Evolutionary conservation across 1,284 basidiomycete genomes (phyloP).

Genomic region (Boletellus sp.): DNA sequence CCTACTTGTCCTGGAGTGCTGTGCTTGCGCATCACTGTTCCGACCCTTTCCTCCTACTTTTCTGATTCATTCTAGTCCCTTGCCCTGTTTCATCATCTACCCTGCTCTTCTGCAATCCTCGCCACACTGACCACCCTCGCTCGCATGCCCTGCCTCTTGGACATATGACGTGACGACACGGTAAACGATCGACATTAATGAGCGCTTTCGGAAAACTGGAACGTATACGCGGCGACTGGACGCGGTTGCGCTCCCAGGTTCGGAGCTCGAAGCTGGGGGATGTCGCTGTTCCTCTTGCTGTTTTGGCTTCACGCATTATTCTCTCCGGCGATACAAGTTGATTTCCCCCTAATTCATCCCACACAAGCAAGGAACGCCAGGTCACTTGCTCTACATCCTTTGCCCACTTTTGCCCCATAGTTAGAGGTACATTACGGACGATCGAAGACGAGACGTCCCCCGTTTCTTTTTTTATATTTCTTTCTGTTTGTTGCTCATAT

Average conservation of each 20-base stretch:
- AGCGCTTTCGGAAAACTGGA: not conserved
- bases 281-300: not conserved
- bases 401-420: not conserved
- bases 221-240: not conserved
- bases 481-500: not conserved
- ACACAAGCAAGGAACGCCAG: not conserved
- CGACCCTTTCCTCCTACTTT: not conserved
- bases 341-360: too few relatives aligned
- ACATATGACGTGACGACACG: not conserved
- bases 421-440: conserved; percentile 12
- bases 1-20: not conserved
- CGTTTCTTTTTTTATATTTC: not conserved
- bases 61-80: not conserved
- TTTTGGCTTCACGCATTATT: not conserved
- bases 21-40: not conserved
- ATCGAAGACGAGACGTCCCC: not conserved
- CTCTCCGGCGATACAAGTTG: not conserved
- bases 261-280: not conserved
- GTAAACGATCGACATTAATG: not conserved
- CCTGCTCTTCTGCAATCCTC: not conserved
- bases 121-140: not conserved
- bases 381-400: not conserved
- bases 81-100: not conserved
- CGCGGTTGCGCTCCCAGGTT: not conserved
- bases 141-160: not conserved